Percentiles rank a stretch among this genome's conserved stretches.
Conservation (phyloP, 306 rosid species). For the Hippophae rhamnoides region DNA sequence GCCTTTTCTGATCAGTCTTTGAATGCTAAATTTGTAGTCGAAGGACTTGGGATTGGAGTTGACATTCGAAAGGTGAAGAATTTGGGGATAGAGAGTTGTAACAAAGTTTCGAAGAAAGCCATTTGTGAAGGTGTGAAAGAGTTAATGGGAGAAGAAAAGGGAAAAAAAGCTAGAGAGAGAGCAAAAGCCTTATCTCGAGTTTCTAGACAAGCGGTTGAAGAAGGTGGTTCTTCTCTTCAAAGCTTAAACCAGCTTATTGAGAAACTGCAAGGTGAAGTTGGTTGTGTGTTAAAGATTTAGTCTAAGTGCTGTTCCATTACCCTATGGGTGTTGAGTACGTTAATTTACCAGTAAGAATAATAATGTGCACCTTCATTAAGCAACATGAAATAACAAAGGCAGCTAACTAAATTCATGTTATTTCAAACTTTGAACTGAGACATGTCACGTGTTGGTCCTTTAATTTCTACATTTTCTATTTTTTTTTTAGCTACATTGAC, state of each 20-base stretch:
- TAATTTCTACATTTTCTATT: too few species aligned
- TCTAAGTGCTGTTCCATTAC: too few species aligned
- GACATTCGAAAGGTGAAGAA: neutral
- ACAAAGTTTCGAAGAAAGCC: neutral
- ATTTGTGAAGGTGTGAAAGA: constrained; percentile 20
- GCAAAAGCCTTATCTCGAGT: constrained; percentile 13
- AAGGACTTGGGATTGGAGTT: neutral
- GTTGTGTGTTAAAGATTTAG: too few species aligned
- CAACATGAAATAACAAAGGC: too few species aligned
- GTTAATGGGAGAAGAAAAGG: constrained; percentile 24
- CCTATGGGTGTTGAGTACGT: too few species aligned
- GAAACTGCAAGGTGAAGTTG: neutral
- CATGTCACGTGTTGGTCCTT: too few species aligned
- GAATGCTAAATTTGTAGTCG: neutral
- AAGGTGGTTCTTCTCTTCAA: constrained; percentile 18
- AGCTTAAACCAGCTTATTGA: constrained; percentile 6
- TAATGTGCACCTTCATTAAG: too few species aligned
- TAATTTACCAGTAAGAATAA: too few species aligned
- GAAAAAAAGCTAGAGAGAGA: constrained; percentile 18
- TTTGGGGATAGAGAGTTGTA: neutral
- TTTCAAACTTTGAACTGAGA: too few species aligned
- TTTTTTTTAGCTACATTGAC: too few species aligned
- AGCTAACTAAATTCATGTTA: too few species aligned
- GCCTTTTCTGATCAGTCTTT: constrained; percentile 15
- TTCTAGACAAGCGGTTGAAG: constrained; percentile 18